Conservation (phyloP, 208 protist genomes). For the Histomonas meleagridis region DNA sequence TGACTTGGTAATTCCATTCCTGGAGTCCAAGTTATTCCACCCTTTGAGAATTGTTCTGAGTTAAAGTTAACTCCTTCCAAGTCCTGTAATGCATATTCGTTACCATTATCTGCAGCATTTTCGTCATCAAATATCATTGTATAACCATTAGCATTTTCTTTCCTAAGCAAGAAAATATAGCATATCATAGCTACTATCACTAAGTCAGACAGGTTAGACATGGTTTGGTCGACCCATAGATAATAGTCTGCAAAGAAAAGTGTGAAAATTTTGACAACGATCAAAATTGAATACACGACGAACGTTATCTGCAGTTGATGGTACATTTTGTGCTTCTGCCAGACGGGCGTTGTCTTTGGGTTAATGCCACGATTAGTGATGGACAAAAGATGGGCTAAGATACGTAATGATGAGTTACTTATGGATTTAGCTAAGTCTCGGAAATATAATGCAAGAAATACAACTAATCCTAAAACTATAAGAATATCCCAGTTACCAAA, state of each 20-base stretch:
- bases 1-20: neutral
- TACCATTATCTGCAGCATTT: neutral
- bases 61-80: neutral
- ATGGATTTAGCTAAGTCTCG: neutral
- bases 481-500: neutral
- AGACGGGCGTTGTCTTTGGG: neutral
- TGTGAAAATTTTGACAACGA: no score
- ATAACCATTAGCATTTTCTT: neutral
- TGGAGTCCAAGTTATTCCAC: neutral
- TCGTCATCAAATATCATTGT: neutral
- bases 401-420: neutral
- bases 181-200: no score
- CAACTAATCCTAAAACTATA: neutral
- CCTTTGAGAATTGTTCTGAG: neutral
- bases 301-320: no score
- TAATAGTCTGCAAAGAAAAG: no score
- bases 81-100: neutral
- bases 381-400: neutral
- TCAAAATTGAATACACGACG: no score
- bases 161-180: neutral
- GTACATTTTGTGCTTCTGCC: constrained; percentile 12
- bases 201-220: no score
- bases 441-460: neutral
- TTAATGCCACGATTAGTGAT: constrained; percentile 11
- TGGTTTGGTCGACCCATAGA: no score